Percentiles rank a stretch among this genome's conserved stretches.
These are phyloP conservation scores for Chytridiales sp. DNA, from an alignment of 371 early-diverging fungal genomes.

Conservation along the genomic window DNA sequence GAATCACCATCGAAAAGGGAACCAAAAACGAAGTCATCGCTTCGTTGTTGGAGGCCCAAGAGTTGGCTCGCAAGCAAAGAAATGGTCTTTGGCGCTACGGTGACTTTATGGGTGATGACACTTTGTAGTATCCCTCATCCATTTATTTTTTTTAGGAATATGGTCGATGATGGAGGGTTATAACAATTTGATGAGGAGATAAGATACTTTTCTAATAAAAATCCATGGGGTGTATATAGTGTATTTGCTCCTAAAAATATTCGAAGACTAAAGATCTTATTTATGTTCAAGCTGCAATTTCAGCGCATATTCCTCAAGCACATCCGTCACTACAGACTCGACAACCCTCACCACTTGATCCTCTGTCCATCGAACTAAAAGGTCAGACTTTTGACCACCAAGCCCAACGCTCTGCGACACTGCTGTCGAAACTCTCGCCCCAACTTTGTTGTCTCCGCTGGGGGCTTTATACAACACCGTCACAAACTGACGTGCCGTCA, in stretches of 20 bases:
- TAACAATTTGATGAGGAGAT: neutral
- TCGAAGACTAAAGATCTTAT: neutral
- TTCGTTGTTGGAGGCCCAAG: conserved; percentile 52
- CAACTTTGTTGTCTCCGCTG: conserved; percentile 2
- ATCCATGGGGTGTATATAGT: neutral
- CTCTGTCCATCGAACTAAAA: conserved; percentile 21
- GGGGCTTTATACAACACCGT: neutral
- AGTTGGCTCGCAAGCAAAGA: conserved; percentile 64
- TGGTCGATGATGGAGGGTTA: neutral
- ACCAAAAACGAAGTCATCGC: conserved; percentile 57
- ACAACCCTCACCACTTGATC: conserved; percentile 27
- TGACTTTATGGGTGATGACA: conserved; percentile 77
- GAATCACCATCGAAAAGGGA: conserved; percentile 15
- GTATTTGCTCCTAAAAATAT: neutral
- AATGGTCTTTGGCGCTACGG: conserved; percentile 89
- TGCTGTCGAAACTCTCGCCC: conserved; percentile 16
- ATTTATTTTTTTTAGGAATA: no score
- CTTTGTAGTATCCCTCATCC: no score
- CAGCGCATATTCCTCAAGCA: conserved; percentile 30
- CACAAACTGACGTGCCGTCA: conserved; percentile 6
- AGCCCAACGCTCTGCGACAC: conserved; percentile 25
- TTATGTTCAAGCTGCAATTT: conserved; percentile 6
- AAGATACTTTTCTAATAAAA: neutral
- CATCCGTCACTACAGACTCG: conserved; percentile 25
- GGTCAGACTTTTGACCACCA: conserved; percentile 16